Evolutionary conservation across 139 green algal genomes (phyloP), one percentile per base, ranked within the genome.

Genomic region (Chlamydomonas sp.): DNA sequence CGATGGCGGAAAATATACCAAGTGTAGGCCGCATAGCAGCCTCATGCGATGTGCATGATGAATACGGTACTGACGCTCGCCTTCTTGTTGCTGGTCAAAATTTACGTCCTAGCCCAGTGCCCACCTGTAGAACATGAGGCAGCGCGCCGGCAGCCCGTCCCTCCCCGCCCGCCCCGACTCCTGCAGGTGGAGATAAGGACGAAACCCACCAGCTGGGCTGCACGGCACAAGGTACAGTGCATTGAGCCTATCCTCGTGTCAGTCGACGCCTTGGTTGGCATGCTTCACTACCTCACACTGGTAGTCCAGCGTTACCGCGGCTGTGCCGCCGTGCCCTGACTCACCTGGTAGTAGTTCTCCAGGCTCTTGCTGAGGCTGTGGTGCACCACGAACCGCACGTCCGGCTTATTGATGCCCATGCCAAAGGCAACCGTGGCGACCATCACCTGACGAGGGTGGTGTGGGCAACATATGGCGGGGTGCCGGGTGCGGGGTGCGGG

Each of bases 371-470:
- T 92, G 83, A 97, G 85, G 14, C 71, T 92, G 86, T 93, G 93
- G 85, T 97, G 94, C 57, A 97, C 84, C 62, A 98, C 96, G 89
- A 95, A 98, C 63, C 96, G 95, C 73, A 98, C 96, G 86, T 96
- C 89, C 9, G 95, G 90, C 85, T 97, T 96, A 91, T 97, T 95
- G 85, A 98, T 95, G 71, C 96, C 96, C 95, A 98, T 97, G 83
- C 88, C 96, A 85, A 98, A 98, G 0, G 96, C 96, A 16, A 98
- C 92, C 1, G 96, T 98, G 0, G 96, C 96, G 1, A 95, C 95
- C 16, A 98, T 96, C 1, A 97, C 76, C 85, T 79, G 58, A 15
- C 68, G 68, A 18, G 4, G 12, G 5, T 57, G 69, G 15, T 58
- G 17, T 5, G 3, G 8, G 15, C 17, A 18, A 75, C 7, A 16